Evolutionary conservation across 108 stramenopile genomes (phyloP).

Genomic region (Stephanodiscus triporus): DNA sequence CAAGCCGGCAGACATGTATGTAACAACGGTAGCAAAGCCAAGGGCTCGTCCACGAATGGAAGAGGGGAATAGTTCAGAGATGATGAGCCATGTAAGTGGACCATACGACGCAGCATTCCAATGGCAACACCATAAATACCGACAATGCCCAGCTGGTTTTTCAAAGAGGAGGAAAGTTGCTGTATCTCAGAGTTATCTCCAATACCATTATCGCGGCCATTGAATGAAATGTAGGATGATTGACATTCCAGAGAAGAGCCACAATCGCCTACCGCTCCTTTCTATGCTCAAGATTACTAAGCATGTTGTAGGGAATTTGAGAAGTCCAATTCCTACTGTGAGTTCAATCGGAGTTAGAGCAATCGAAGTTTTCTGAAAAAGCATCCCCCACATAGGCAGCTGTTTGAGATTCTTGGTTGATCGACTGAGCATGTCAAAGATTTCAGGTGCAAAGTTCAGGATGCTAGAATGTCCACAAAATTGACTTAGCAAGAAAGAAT

Average conservation of each 20-base stretch:
- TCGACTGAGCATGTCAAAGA: too few species aligned
- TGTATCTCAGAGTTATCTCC: slow-evolving; percentile 6
- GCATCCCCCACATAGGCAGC: background rate
- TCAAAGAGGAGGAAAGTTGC: slow-evolving; percentile 19
- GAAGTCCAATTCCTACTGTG: slow-evolving; percentile 58
- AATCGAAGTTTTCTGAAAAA: background rate
- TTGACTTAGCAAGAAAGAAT: slow-evolving; percentile 62
- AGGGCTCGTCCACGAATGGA: slow-evolving; percentile 73
- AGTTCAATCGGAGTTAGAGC: slow-evolving; percentile 31
- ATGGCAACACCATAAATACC: slow-evolving; percentile 66
- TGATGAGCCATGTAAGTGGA: slow-evolving; percentile 73
- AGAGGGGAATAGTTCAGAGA: slow-evolving; percentile 71
- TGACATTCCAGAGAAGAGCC: too few species aligned
- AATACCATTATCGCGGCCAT: background rate
- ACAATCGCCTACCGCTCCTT: slow-evolving; percentile 55
- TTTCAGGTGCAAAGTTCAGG: too few species aligned
- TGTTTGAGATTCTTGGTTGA: slow-evolving; percentile 1
- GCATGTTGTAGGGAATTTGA: too few species aligned
- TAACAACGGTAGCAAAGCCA: slow-evolving; percentile 47
- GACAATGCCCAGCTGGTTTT: slow-evolving; percentile 41
- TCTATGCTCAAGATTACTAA: slow-evolving; percentile 69
- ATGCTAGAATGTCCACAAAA: slow-evolving; percentile 78
- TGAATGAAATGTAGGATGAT: background rate
- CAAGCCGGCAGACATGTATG: slow-evolving; percentile 62
- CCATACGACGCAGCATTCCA: slow-evolving; percentile 76